A percentile compares a stretch with the other conserved stretches of the same genome.
Evolutionary conservation across 2,329 filamentous ascomycete species (phyloP).

Genomic region (Exophiala sp.): DNA sequence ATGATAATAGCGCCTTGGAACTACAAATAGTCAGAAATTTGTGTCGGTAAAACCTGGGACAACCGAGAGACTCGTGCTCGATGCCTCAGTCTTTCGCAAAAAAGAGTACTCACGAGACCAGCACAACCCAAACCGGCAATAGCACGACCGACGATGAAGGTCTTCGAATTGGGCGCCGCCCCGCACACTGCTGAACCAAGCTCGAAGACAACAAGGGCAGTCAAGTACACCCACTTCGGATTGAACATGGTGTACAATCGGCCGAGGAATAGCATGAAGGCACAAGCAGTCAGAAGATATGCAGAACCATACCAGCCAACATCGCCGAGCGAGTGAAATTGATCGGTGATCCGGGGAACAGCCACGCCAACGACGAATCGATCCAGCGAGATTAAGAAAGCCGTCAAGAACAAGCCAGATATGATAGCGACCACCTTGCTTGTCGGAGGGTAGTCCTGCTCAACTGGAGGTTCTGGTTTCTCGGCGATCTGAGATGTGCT

Average conservation of each 20-base stretch:
- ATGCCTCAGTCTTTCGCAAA: no score
- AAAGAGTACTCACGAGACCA: conserved; percentile 23
- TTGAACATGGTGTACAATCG: conserved; percentile 45
- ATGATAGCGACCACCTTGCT: conserved; percentile 33
- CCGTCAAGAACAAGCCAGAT: conserved; percentile 32
- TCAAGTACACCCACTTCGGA: conserved; percentile 42
- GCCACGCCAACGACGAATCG: conserved; percentile 35
- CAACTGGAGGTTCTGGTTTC: no score
- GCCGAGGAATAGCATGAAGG: conserved; percentile 28
- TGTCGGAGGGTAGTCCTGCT: no score
- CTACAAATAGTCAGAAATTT: no score
- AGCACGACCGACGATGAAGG: conserved; percentile 34
- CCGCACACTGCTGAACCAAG: conserved; percentile 44
- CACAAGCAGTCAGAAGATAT: conserved; percentile 28
- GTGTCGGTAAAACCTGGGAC: no score
- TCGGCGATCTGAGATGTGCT: no score
- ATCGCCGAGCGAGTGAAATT: conserved; percentile 27
- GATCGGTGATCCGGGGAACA: conserved; percentile 29
- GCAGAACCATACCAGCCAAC: conserved; percentile 29
- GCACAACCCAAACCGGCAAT: conserved; percentile 33
- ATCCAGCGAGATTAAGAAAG: conserved; percentile 38
- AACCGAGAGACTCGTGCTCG: no score
- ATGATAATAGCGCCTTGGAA: conserved; percentile 30
- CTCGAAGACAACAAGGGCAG: conserved; percentile 42
- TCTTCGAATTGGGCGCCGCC: conserved; percentile 31